Evolutionary conservation across 495 filamentous ascomycete species (phyloP), one percentile per base, ranked within the genome.

Genomic region (Trichoderma asperelloides): DNA sequence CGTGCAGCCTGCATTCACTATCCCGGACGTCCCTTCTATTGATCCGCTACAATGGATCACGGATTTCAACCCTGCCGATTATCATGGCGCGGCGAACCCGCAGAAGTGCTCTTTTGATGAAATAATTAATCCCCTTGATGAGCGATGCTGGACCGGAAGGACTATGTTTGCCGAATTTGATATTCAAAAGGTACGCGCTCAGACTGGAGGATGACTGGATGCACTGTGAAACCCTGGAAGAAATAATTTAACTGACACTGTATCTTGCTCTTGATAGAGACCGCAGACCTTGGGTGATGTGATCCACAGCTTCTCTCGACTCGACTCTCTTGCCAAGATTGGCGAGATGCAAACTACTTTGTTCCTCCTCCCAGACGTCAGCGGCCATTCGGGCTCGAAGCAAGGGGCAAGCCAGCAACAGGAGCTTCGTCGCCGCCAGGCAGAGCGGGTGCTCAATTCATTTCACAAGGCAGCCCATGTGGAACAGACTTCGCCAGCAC

Each of bases 341-440:
- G 75, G 77, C 65, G 75, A 78, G n/a, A 76, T 83, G 63, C 80
- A 84, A 55, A 78, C 74, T 65, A 76, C 79, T 37, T 72, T 85
- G 69, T 65, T 85, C 15, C 69, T 81, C 16, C 73, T 82, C 41
- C 79, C 81, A 66, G 78, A 72, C 65, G 75, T 73, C 49, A 76
- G 68, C 70, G 72, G 69, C 65, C 69, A 68, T 65, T 81, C 75
- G 72, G 74, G 70, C 66, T 23, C 70, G 69, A 70, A 57, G 64
- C 68, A 70, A 67, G 79, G 72, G 72, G 72, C 72, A 69, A 68
- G 60, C 30, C 62, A 66, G 62, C 47, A 69, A n/a, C 68, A 70
- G 65, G 77, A 79, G 67, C 76, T 77, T 45, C 77, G 67, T 69
- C 80, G 72, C 57, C 80, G 74, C 64, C 60, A 71, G 45, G 73